These are phyloP conservation scores for Metarhizium guizhouense DNA, from an alignment of 2,329 filamentous ascomycete species.

Conservation along the genomic window DNA sequence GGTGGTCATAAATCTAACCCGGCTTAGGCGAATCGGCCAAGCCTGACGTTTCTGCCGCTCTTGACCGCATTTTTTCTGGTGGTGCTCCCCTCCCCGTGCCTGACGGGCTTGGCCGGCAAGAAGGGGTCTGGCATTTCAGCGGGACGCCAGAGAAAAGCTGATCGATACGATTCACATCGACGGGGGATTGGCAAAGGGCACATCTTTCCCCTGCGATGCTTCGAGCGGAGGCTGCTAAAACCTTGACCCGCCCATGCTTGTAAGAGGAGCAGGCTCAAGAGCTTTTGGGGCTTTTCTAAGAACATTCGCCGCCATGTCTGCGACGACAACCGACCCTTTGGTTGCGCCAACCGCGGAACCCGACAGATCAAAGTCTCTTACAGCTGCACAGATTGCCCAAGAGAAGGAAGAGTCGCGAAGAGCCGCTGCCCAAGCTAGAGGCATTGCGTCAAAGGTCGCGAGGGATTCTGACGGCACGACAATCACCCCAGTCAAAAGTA, in stretches of 20 bases:
- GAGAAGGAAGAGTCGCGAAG: not conserved
- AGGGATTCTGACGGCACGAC: not conserved
- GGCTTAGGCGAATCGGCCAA: not conserved
- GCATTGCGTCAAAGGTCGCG: not conserved
- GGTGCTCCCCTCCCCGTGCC: no score
- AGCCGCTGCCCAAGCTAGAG: not conserved
- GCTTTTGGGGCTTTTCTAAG: slow-evolving; percentile 6
- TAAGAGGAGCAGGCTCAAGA: slow-evolving; percentile 8
- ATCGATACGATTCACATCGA: not conserved
- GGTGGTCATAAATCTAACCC: not conserved
- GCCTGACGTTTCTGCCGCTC: not conserved
- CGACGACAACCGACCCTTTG: not conserved
- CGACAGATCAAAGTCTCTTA: not conserved
- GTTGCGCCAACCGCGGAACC: slow-evolving; percentile 7
- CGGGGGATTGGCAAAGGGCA: not conserved
- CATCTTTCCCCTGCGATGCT: not conserved
- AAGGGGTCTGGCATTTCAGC: no score
- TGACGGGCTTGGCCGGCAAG: no score
- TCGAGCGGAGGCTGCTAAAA: not conserved
- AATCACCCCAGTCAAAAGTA: slow-evolving; percentile 3
- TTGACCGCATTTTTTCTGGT: not conserved
- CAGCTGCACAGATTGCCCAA: not conserved
- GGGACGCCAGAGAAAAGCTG: no score
- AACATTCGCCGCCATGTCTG: slow-evolving; percentile 9
- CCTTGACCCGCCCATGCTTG: slow-evolving; percentile 8